Conservation (phyloP, 495 filamentous ascomycete genomes). For the Endocarpon pusillum region DNA sequence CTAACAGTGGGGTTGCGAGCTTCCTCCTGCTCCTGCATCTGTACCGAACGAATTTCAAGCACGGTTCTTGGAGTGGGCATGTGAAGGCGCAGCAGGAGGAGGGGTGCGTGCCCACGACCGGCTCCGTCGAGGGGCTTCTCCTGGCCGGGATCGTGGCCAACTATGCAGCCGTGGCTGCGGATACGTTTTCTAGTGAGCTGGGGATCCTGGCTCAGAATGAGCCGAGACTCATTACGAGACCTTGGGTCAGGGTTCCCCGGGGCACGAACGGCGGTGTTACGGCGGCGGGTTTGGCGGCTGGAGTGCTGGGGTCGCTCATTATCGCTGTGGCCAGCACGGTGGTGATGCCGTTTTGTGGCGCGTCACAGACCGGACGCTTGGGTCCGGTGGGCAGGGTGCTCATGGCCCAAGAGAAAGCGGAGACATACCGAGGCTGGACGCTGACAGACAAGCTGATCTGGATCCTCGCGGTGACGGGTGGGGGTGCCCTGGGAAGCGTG, state of each 20-base stretch:
- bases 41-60: neutral
- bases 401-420: too few species aligned
- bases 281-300: constrained; percentile 49
- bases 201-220: constrained; percentile 65
- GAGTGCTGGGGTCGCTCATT: constrained; percentile 53
- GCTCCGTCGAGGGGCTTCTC: constrained; percentile 18
- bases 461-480: constrained; percentile 42
- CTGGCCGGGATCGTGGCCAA: constrained; percentile 46
- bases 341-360: constrained; percentile 51
- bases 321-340: constrained; percentile 47
- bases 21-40: constrained; percentile 55
- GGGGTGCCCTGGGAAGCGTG: constrained; percentile 62
- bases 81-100: too few species aligned
- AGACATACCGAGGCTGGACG: constrained; percentile 26
- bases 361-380: constrained; percentile 6
- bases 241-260: constrained; percentile 66
- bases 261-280: constrained; percentile 93
- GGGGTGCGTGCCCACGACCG: neutral
- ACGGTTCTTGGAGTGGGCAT: constrained; percentile 41
- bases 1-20: constrained; percentile 68
- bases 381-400: too few species aligned
- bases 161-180: constrained; percentile 80
- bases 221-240: constrained; percentile 71
- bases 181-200: constrained; percentile 90
- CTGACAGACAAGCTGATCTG: constrained; percentile 33